These are phyloP conservation scores for Podaxis sp. DNA, from an alignment of 768 basidiomycete species.

Conservation along the genomic window DNA sequence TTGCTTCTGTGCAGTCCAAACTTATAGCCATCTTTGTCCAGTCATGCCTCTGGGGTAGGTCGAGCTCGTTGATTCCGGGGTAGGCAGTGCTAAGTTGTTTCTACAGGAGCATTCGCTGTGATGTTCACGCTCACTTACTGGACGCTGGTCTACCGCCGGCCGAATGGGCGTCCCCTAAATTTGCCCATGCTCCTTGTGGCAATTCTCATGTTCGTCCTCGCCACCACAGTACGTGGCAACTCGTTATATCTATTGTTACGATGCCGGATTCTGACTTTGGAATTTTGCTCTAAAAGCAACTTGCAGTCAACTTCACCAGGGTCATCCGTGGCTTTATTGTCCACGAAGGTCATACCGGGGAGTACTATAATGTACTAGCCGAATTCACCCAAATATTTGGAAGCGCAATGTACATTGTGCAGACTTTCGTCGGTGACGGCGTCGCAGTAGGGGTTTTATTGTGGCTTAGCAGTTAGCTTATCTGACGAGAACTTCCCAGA, in stretches of 20 bases:
- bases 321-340: conserved; percentile 34
- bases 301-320: conserved; percentile 33
- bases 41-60: conserved; percentile 25
- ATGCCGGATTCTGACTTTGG: background rate
- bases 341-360: conserved; percentile 25
- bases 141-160: conserved; percentile 27
- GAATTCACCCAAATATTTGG: conserved; percentile 35
- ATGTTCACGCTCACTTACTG: conserved; percentile 29
- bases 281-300: conserved; percentile 26
- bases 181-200: conserved; percentile 31
- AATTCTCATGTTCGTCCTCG: conserved; percentile 30
- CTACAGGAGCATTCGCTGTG: conserved; percentile 26
- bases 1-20: conserved; percentile 17
- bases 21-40: conserved; percentile 27
- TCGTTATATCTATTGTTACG: background rate
- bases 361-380: conserved; percentile 31
- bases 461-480: background rate
- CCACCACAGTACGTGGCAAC: conserved; percentile 26
- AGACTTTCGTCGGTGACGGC: conserved; percentile 37
- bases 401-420: conserved; percentile 33
- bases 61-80: background rate
- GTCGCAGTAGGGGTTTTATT: conserved; percentile 26
- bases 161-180: conserved; percentile 24
- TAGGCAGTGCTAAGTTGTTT: conserved; percentile 7
- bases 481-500: conserved; percentile 16